These are phyloP conservation scores for Dalechampia spathulata DNA, from an alignment of 441 rosid genomes.

Conservation along the genomic window DNA sequence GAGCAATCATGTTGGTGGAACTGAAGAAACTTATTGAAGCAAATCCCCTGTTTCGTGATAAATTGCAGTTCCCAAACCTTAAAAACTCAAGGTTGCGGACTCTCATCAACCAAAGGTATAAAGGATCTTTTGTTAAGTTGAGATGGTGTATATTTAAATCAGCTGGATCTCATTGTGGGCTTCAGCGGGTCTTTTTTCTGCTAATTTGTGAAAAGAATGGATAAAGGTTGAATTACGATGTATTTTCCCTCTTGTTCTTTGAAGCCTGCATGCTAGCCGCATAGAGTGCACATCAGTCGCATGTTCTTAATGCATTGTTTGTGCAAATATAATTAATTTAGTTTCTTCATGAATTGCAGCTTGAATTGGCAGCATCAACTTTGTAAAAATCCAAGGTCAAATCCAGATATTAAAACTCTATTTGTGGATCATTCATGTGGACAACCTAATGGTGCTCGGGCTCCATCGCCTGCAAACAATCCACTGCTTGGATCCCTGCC, in stretches of 20 bases:
- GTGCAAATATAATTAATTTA: constrained; percentile 9
- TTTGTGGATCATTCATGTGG: constrained; percentile 96
- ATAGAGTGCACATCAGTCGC: no score
- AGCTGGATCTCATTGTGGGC: neutral
- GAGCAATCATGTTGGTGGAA: constrained; percentile 95
- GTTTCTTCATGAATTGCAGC: constrained; percentile 21
- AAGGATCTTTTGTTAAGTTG: no score
- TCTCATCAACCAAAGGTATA: constrained; percentile 91
- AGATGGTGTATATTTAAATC: neutral
- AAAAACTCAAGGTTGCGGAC: constrained; percentile 82
- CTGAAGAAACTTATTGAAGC: no score
- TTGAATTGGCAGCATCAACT: no score
- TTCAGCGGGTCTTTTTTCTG: no score
- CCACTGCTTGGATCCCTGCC: constrained; percentile 85
- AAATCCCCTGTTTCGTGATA: no score
- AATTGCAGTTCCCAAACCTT: constrained; percentile 87
- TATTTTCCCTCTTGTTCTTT: no score
- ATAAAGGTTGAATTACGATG: no score
- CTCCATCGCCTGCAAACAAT: constrained; percentile 73
- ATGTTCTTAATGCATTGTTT: neutral
- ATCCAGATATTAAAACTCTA: no score
- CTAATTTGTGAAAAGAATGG: no score
- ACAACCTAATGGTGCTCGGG: constrained; percentile 88
- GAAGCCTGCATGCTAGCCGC: no score
- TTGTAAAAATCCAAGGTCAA: constrained; percentile 89